Base-by-base conservation (phyloP, 345 rosid species). In the Murraya koenigii region DNA sequence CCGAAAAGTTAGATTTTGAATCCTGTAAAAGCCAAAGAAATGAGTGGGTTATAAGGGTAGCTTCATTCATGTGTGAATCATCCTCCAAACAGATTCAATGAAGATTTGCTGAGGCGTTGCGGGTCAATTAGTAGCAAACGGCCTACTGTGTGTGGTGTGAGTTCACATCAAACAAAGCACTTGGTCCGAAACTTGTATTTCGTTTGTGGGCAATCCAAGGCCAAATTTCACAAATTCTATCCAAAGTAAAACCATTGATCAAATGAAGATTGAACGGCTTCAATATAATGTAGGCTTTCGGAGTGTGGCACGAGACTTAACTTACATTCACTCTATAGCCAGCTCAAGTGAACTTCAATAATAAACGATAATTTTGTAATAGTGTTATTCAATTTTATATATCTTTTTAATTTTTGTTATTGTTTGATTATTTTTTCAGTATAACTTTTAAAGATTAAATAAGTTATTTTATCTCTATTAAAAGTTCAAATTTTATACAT, bases 31-130 rank as follows among this genome's bases (percentile, higher is more conserved):
- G 49, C 49, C 11, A 10, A 41, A 41, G 49, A 41, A 41, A 2
- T 11, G 15, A 10, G 14, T 41, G 49, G 49, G 49, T 41, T 4
- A 44, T 44, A 3, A 13, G 49, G 49, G 49, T 13, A 2, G 49
- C 49, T 44, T 44, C 17, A 13, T 44, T 13, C 49, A 44, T 87
- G 88, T 55, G 75, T 93, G 58, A 91, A 88, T 56, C 80, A 83
- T 17, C 84, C 92, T 78, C 97, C 97, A 0, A 52, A 77, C 75
- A 80, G 84, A 74, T 93, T 90, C 80, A 92, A 93, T 74, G 89
- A 82, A 13, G 97, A 91, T 72, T 78, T 91, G 75, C 80, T 93
- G n/a, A 86, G 80, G 84, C 85, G 89, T 15, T 95, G 98, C 13
- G 74, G 78, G 84, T 80, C 88, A 17, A 76, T 93, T 44, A 44